These are phyloP conservation scores for Podila clonocystis DNA, from an alignment of 192 early-diverging fungal genomes.

Conservation along the genomic window DNA sequence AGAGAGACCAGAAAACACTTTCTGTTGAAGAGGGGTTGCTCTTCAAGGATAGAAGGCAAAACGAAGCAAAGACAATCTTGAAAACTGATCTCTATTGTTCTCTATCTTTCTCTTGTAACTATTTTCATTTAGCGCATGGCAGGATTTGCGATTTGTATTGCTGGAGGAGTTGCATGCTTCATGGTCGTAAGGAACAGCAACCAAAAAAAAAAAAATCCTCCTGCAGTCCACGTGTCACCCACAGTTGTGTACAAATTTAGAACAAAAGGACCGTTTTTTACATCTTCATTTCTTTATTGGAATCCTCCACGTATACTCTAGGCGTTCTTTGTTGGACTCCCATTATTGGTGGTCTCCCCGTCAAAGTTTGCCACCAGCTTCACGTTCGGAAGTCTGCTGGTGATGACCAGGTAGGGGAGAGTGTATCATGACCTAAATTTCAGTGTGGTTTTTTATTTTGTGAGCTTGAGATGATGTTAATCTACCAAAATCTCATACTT, in stretches of 20 bases:
- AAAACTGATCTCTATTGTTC: neutral
- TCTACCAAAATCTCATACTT: constrained; percentile 8
- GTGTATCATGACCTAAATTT: neutral
- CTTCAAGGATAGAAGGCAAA: neutral
- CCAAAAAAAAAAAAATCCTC: no score
- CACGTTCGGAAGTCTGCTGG: constrained; percentile 70
- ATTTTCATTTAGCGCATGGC: constrained; percentile 49
- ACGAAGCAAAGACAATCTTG: no score
- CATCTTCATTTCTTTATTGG: neutral
- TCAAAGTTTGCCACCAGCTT: constrained; percentile 85
- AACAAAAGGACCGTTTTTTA: neutral
- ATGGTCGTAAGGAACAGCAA: constrained; percentile 29
- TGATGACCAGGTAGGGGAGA: constrained; percentile 47
- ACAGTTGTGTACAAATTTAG: neutral
- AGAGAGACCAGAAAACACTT: neutral
- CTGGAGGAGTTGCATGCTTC: constrained; percentile 61
- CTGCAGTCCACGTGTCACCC: no score
- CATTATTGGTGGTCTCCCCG: constrained; percentile 69
- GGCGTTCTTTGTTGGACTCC: constrained; percentile 69
- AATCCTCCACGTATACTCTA: neutral
- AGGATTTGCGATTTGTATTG: constrained; percentile 63
- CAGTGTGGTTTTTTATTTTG: neutral
- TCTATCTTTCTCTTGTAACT: neutral
- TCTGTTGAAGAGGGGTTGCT: neutral
- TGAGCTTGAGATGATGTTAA: neutral